phyloP scores from a whole-genome alignment of 352 stramenopile genomes.

The Phytophthora idaei region DNA sequence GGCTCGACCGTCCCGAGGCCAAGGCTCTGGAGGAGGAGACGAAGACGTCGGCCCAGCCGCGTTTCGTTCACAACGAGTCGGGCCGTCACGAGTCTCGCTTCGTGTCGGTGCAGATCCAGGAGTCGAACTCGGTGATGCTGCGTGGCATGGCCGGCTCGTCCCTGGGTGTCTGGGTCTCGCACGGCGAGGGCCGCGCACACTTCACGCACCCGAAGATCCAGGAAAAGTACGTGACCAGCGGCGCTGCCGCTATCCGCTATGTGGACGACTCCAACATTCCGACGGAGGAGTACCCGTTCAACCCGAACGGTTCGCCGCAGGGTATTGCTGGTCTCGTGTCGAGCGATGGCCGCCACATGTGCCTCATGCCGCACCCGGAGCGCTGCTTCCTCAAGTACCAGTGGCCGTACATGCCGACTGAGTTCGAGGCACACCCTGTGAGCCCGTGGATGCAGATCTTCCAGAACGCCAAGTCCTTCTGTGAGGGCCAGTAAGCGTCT shows the following conservation, averaged over 20 bases:
- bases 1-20: constrained; percentile 86
- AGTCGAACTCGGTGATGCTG: constrained; percentile 97
- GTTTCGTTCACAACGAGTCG: constrained; percentile 98
- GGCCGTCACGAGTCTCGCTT: constrained; percentile 97
- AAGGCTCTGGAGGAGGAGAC: constrained; percentile 59
- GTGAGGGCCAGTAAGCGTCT: constrained; percentile 72
- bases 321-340: constrained; percentile 98
- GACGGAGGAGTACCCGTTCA: constrained; percentile 98
- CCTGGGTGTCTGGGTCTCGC: constrained; percentile 98
- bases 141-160: constrained; percentile 97
- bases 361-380: constrained; percentile 99
- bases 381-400: constrained; percentile 98
- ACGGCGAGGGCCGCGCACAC: constrained; percentile 92
- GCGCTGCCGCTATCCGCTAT: constrained; percentile 96
- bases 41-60: constrained; percentile 74
- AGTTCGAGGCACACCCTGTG: constrained; percentile 79
- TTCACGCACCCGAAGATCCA: constrained; percentile 95
- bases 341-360: constrained; percentile 96
- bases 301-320: constrained; percentile 97
- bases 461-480: constrained; percentile 98
- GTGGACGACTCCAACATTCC: constrained; percentile 95
- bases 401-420: constrained; percentile 94
- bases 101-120: constrained; percentile 94
- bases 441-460: constrained; percentile 98
- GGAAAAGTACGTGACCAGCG: constrained; percentile 88